phyloP scores from a whole-genome alignment of 352 stramenopile genomes.

The Aphanomyces cochlioides region DNA sequence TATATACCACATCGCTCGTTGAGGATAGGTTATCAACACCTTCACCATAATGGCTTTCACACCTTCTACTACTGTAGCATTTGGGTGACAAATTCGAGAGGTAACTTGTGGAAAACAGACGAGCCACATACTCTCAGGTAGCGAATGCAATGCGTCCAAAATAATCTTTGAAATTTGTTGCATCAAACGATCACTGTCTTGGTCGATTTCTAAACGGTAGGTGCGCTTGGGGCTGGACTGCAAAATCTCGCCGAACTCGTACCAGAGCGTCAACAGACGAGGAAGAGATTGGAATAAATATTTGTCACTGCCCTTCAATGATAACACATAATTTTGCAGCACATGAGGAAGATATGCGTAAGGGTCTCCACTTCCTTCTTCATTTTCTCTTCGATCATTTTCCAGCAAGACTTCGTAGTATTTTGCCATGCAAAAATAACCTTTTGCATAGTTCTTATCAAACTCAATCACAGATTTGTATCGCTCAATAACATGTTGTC shows the following conservation, averaged over 20 bases:
- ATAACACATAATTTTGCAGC: conserved; percentile 93
- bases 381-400: conserved; percentile 25
- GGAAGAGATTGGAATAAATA: conserved; percentile 97
- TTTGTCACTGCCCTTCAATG: conserved; percentile 85
- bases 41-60: conserved; percentile 93
- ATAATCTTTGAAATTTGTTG: conserved; percentile 63
- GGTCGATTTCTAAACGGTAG: conserved; percentile 62
- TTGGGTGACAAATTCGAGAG: conserved; percentile 90
- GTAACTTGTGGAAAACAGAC: conserved; percentile 98
- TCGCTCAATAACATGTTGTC: conserved; percentile 89
- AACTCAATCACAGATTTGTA: conserved; percentile 94
- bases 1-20: conserved; percentile 96
- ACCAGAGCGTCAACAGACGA: conserved; percentile 96
- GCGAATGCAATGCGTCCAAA: conserved; percentile 45
- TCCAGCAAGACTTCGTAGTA: conserved; percentile 89
- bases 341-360: conserved; percentile 83
- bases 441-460: conserved; percentile 91
- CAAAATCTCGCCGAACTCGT: conserved; percentile 91
- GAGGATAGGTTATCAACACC: conserved; percentile 92
- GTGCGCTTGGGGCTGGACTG: conserved; percentile 50
- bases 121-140: conserved; percentile 94
- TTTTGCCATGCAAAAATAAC: conserved; percentile 86
- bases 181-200: conserved; percentile 55
- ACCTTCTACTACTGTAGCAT: conserved; percentile 73
- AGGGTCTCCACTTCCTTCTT: conserved; percentile 38